Evolutionary conservation across 495 filamentous ascomycete species (phyloP).

Genomic region (Xylaria sp.): DNA sequence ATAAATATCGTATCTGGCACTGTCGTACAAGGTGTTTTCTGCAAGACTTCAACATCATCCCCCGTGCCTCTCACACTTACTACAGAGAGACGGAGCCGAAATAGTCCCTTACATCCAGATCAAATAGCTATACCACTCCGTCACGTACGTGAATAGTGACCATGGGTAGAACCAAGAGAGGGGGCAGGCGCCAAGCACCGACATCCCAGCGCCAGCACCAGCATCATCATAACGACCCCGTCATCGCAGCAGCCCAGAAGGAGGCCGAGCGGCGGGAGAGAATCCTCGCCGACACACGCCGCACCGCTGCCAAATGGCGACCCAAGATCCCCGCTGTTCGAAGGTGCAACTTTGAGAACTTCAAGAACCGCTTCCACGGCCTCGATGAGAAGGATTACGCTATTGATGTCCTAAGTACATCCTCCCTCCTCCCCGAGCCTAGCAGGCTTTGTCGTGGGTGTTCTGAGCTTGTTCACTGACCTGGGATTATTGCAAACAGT

Average conservation of each 20-base stretch:
- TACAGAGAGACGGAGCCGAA: background rate
- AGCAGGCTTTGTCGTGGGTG: background rate
- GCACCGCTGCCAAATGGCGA: slow-evolving; percentile 40
- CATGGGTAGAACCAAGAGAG: slow-evolving; percentile 30
- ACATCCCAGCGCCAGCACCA: background rate
- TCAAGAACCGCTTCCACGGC: slow-evolving; percentile 47
- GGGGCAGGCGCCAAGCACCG: slow-evolving; percentile 13
- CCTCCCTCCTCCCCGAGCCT: background rate
- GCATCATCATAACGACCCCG: slow-evolving; percentile 18
- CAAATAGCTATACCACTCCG: background rate
- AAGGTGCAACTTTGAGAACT: slow-evolving; percentile 45
- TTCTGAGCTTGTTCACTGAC: background rate
- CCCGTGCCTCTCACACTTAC: background rate
- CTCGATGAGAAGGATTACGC: slow-evolving; percentile 41
- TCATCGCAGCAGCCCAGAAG: slow-evolving; percentile 30
- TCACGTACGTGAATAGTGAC: background rate
- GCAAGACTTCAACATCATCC: background rate
- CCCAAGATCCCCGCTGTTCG: slow-evolving; percentile 45
- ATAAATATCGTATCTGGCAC: background rate
- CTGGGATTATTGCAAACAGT: slow-evolving; percentile 8
- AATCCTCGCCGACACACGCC: slow-evolving; percentile 39
- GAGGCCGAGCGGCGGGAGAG: slow-evolving; percentile 39
- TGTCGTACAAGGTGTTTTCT: background rate
- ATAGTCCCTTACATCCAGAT: background rate
- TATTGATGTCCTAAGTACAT: slow-evolving; percentile 40